Conservation (phyloP, 2,329 filamentous ascomycete species). For the Aspergillus brasiliensis region DNA sequence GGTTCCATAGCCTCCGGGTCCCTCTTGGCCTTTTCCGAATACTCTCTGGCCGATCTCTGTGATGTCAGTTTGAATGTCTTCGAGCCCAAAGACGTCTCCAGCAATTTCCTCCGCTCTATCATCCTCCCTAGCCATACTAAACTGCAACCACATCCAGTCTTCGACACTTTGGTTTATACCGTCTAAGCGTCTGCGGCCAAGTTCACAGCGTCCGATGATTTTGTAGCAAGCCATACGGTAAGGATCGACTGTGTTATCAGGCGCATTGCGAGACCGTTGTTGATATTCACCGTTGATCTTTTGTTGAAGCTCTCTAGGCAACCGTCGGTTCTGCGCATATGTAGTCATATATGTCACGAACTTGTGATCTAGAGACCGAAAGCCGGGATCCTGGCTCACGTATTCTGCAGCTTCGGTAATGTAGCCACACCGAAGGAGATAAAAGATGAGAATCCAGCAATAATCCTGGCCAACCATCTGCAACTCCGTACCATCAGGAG, state of each 20-base stretch:
- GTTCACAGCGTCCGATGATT: slow-evolving; percentile 78
- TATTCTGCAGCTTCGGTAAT: slow-evolving; percentile 83
- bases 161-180: slow-evolving; percentile 62
- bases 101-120: slow-evolving; percentile 63
- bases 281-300: slow-evolving; percentile 89
- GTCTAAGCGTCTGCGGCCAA: slow-evolving; percentile 59
- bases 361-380: slow-evolving; percentile 86
- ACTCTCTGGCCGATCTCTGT: slow-evolving; percentile 87
- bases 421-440: slow-evolving; percentile 81
- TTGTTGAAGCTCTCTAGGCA: slow-evolving; percentile 78
- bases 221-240: slow-evolving; percentile 98
- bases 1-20: slow-evolving; percentile 78
- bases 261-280: slow-evolving; percentile 78
- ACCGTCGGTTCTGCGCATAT: slow-evolving; percentile 77
- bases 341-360: slow-evolving; percentile 86
- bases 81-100: slow-evolving; percentile 64
- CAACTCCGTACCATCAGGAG: slow-evolving; percentile 76
- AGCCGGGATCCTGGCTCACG: slow-evolving; percentile 76
- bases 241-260: slow-evolving; percentile 85
- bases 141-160: slow-evolving; percentile 69
- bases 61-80: slow-evolving; percentile 76
- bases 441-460: slow-evolving; percentile 94
- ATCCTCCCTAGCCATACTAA: slow-evolving; percentile 63
- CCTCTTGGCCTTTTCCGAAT: slow-evolving; percentile 81
- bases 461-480: slow-evolving; percentile 80